These are phyloP conservation scores for sorghum (Sorghum bicolor) DNA, from an alignment of 176 grass and related monocot species.

Conservation along the genomic window Sorghum_bicolor_NCBIv3 NC_012879.2:11459501-11460000, in stretches of 20 bases:
- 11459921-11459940: conserved; percentile 18
- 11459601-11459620: neutral
- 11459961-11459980: conserved; percentile 42
- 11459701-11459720: neutral
- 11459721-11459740: neutral
- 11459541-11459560: neutral
- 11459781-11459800: neutral
- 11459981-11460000: conserved; percentile 78
- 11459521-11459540: neutral
- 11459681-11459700: neutral
- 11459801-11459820: conserved; percentile 8
- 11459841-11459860: conserved; percentile 14
- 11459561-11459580: neutral
- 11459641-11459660: neutral
- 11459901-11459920: neutral
- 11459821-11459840: neutral
- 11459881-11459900: neutral
- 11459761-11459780: neutral
- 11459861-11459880: conserved; percentile 1
- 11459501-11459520: neutral
- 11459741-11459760: neutral
- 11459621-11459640: neutral
- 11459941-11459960: conserved; percentile 15
- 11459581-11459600: neutral
- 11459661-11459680: neutral